Base-by-base conservation (phyloP, 148 eudicot genomes). In the Persicaria maculosa region DNA sequence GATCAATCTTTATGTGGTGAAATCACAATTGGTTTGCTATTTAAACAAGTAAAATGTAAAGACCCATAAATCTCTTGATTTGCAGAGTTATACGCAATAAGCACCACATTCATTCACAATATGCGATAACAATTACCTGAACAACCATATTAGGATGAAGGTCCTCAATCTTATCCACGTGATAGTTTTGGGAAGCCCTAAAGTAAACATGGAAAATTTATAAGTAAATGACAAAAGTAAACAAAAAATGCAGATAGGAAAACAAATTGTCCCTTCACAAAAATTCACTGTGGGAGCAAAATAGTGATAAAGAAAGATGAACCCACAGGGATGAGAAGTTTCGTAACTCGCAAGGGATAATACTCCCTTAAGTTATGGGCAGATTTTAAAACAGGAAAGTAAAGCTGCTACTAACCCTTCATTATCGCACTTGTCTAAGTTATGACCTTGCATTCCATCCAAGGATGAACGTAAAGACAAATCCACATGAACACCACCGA, bases 401-500 rank as follows among this genome's bases (percentile, higher is more conserved):
- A 43, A 25, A n/a, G 16, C 50, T 19, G 68, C 10, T 43, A 61
- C 83, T 82, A 84, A 88, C 87, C 54, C 70, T 16, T 45, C 52
- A 25, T 50, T 43, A 14, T 19, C 53, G 25, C 43, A 74, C 70
- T 50, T 67, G 43, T 36, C 65, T 71, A 81, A 64, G 71, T 58
- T 72, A 36, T 44, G 74, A 69, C 72, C 70, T 44, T 72, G 68
- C 57, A 64, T 59, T 59, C 81, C 84, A 76, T 65, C 76, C 47
- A 71, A 77, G 75, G 84, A 75, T 72, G 76, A 61, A 48, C 97
- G 86, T 74, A 92, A 72, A 54, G 99, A 95, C 84, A 95, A 80
- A 80, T 95, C 99, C 68, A 89, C 80, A 79, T 90, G 96, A 72
- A 89, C 81, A 77, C 82, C 86, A 47, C 96, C 91, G 73, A 71